phyloP scores from a whole-genome alignment of 2,329 filamentous ascomycete species.

The Colletotrichum echinochloae region DNA sequence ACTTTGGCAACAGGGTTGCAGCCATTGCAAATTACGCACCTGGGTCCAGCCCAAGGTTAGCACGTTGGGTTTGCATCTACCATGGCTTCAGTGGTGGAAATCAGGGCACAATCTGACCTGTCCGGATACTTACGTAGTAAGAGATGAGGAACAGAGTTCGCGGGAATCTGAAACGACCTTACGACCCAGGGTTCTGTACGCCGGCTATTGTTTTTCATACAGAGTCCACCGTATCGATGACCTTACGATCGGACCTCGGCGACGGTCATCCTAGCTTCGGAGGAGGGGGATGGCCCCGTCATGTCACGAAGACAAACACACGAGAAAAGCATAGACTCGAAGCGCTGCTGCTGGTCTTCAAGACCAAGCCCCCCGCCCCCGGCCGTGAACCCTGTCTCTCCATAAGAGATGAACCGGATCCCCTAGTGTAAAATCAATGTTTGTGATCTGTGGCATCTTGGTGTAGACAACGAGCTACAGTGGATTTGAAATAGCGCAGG shows the following conservation, averaged over 20 bases:
- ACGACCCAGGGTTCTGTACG: conserved; percentile 65
- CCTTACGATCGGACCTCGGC: conserved; percentile 57
- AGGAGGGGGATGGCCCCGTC: conserved; percentile 66
- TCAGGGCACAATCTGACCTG: conserved; percentile 67
- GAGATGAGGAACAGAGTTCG: conserved; percentile 60
- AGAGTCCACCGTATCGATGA: conserved; percentile 59
- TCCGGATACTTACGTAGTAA: conserved; percentile 60
- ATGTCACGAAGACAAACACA: conserved; percentile 64
- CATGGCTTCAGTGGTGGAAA: conserved; percentile 62
- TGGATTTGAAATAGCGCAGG: conserved; percentile 20
- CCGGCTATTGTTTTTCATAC: conserved; percentile 60
- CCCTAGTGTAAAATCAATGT: background rate
- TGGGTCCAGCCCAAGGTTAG: background rate
- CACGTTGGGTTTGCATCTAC: background rate
- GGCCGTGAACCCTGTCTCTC: conserved; percentile 48
- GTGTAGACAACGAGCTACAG: background rate
- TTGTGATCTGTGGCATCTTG: background rate
- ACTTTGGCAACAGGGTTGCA: background rate
- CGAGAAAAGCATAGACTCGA: conserved; percentile 63
- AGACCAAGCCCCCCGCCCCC: conserved; percentile 47
- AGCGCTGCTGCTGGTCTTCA: conserved; percentile 69
- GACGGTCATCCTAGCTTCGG: conserved; percentile 65
- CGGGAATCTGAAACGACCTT: conserved; percentile 58
- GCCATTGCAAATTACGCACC: background rate
- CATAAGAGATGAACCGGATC: conserved; percentile 40